Conservation (phyloP, 305 asterid genomes). For the Petunia hybrid region DNA sequence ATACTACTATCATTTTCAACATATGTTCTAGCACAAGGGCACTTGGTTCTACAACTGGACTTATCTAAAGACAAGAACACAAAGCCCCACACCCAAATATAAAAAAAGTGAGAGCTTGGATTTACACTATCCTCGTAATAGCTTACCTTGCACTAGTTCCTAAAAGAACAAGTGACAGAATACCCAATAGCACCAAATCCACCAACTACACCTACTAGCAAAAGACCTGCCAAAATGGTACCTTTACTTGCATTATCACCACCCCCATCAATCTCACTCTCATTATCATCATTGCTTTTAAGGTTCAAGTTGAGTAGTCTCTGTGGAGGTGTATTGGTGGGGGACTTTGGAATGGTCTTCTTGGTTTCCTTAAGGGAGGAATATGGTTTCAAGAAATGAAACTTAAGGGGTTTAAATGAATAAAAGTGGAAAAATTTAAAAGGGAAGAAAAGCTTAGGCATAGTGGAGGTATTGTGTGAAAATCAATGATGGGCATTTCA, state of each 20-base stretch:
- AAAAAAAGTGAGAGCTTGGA: background rate
- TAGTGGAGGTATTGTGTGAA: conserved; percentile 30
- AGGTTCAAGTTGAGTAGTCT: conserved; percentile 58
- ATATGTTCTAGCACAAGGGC: background rate
- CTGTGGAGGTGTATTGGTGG: conserved; percentile 38
- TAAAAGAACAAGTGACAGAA: background rate
- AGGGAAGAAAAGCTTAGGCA: conserved; percentile 36
- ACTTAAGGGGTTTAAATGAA: conserved; percentile 60
- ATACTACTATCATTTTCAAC: background rate
- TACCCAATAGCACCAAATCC: conserved; percentile 83
- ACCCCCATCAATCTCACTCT: conserved; percentile 41
- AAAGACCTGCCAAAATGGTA: conserved; percentile 82
- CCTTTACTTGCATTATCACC: conserved; percentile 71
- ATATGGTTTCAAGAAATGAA: conserved; percentile 79
- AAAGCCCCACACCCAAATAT: background rate
- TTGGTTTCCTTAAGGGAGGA: conserved; percentile 79
- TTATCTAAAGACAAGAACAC: background rate
- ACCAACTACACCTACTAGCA: conserved; percentile 83
- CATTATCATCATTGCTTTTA: conserved; percentile 49
- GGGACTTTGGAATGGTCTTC: conserved; percentile 53
- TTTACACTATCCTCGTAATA: background rate
- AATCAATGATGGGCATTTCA: conserved; percentile 39
- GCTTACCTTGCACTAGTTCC: background rate
- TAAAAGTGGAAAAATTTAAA: conserved; percentile 39
- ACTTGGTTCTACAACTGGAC: background rate